Conservation (phyloP, 1,284 basidiomycete genomes). For the Ceratobasidium sp. region DNA sequence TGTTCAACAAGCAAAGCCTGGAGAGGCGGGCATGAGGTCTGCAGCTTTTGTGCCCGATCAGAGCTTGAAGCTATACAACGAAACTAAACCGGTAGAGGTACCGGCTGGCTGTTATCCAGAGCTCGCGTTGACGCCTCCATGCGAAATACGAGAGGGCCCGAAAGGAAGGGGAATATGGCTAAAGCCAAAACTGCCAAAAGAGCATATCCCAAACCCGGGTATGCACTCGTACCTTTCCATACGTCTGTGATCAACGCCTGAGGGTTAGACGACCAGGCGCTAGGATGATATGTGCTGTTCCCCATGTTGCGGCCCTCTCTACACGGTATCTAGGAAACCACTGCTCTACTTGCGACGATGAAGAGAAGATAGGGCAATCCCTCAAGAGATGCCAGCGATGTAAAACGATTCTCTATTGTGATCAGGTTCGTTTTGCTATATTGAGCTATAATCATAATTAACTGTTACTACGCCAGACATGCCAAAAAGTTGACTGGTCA, state of each 20-base stretch:
- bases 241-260: background rate
- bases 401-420: slow-evolving; percentile 75
- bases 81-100: slow-evolving; percentile 10
- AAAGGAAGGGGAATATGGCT: slow-evolving; percentile 26
- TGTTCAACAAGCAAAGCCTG: background rate
- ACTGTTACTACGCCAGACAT: slow-evolving; percentile 60
- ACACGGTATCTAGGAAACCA: slow-evolving; percentile 66
- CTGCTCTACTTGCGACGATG: slow-evolving; percentile 73
- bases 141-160: slow-evolving; percentile 12
- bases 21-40: background rate
- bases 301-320: slow-evolving; percentile 74
- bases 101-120: slow-evolving; percentile 24
- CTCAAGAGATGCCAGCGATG: slow-evolving; percentile 79
- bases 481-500: slow-evolving; percentile 81
- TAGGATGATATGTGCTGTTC: slow-evolving; percentile 50
- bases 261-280: slow-evolving; percentile 1
- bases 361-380: slow-evolving; percentile 50
- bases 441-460: background rate
- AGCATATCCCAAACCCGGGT: slow-evolving; percentile 1
- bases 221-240: background rate
- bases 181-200: background rate
- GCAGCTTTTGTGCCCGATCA: background rate
- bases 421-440: slow-evolving; percentile 58
- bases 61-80: slow-evolving; percentile 7
- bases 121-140: slow-evolving; percentile 13